Evolutionary conservation across 139 green algal genomes (phyloP).

Genomic region (Chlamydomonas sphaeroides): DNA sequence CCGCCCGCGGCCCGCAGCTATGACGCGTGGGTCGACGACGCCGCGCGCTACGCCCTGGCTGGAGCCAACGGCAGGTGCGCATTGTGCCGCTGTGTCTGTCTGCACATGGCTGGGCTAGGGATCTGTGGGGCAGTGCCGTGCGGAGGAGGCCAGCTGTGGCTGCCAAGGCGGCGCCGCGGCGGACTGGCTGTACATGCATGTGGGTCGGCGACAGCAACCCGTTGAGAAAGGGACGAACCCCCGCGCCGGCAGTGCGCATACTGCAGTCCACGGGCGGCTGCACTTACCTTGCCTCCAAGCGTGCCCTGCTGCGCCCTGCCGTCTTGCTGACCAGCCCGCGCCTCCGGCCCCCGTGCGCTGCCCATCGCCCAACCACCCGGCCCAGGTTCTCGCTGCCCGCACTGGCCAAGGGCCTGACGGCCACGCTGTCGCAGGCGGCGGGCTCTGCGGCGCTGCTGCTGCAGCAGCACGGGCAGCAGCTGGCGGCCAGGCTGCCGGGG

Average conservation of each 20-base stretch:
- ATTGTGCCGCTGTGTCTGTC: background rate
- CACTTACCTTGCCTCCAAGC: background rate
- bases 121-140: background rate
- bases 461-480: background rate
- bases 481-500: too few species aligned
- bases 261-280: too few species aligned
- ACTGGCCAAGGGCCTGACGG: slow-evolving; percentile 6
- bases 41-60: slow-evolving; percentile 10
- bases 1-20: background rate
- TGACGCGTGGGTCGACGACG: slow-evolving; percentile 33
- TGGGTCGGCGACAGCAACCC: too few species aligned
- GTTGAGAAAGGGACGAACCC: too few species aligned
- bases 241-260: too few species aligned
- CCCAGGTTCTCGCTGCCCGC: slow-evolving; percentile 32
- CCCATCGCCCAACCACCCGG: too few species aligned
- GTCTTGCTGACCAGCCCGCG: too few species aligned
- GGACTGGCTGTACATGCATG: too few species aligned
- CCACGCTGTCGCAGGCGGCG: slow-evolving; percentile 11
- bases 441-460: background rate
- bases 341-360: too few species aligned
- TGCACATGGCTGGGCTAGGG: background rate
- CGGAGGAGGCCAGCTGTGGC: too few species aligned
- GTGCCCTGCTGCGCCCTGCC: background rate
- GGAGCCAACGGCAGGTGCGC: slow-evolving; percentile 33
- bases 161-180: too few species aligned